Conservation (phyloP, 2,329 filamentous ascomycete species). For the Xylariaceae sp. region DNA sequence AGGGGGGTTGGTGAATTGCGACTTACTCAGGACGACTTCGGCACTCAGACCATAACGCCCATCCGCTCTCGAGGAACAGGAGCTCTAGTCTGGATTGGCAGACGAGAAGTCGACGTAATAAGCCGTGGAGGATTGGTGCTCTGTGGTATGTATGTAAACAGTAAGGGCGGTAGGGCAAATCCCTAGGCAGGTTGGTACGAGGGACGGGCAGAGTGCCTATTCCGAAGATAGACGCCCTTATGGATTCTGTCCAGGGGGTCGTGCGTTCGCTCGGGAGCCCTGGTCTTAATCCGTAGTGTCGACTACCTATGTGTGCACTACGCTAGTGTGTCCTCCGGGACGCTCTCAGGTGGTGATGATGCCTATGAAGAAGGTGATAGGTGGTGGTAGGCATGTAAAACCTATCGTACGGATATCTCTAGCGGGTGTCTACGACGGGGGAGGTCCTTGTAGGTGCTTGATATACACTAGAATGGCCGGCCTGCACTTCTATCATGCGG, state of each 20-base stretch:
- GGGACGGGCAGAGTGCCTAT: conserved; percentile 1
- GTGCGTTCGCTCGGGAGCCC: neutral
- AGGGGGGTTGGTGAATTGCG: conserved; percentile 10
- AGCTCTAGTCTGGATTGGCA: conserved; percentile 6
- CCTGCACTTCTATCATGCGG: conserved; percentile 5
- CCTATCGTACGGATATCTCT: neutral
- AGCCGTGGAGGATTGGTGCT: conserved; percentile 3
- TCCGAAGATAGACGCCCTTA: conserved; percentile 3
- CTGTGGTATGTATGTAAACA: conserved; percentile 13
- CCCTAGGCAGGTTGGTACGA: neutral
- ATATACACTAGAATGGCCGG: neutral
- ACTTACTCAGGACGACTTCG: conserved; percentile 7
- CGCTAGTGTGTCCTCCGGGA: neutral
- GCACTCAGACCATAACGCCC: conserved; percentile 2
- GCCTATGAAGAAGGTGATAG: too few species aligned
- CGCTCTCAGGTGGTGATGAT: too few species aligned
- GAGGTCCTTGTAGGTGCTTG: neutral
- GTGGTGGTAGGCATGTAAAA: neutral
- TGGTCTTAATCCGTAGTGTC: neutral
- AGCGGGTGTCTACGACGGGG: neutral
- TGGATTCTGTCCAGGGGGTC: conserved; percentile 29
- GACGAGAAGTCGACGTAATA: conserved; percentile 12
- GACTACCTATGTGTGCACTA: neutral
- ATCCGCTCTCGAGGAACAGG: conserved; percentile 9
- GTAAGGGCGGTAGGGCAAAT: conserved; percentile 6